These are phyloP conservation scores for Platanus orientalis DNA, from an alignment of 164 flowering plant genomes.

Conservation along the genomic window DNA sequence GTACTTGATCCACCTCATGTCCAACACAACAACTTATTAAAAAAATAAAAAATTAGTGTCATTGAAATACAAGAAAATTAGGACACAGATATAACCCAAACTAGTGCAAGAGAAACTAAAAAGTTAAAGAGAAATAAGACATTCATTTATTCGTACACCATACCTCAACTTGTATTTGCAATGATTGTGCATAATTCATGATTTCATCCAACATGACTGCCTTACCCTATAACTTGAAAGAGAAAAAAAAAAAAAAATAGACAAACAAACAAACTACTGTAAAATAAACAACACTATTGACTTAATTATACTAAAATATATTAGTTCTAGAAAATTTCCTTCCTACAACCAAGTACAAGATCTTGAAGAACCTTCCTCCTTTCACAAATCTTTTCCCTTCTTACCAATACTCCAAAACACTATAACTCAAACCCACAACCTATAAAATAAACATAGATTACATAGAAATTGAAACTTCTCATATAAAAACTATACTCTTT, in stretches of 20 bases:
- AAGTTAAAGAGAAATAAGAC: neutral
- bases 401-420: constrained; percentile 38
- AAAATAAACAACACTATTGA: constrained; percentile 1
- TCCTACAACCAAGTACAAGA: constrained; percentile 96
- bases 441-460: neutral
- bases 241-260: too few species aligned
- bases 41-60: too few species aligned
- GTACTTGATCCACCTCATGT: too few species aligned
- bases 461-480: neutral
- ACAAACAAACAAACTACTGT: too few species aligned
- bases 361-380: constrained; percentile 99
- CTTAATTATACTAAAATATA: neutral
- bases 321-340: constrained; percentile 42
- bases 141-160: neutral
- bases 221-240: constrained; percentile 93
- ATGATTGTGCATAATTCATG: constrained; percentile 91
- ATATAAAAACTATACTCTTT: constrained; percentile 56
- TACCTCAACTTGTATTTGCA: constrained; percentile 98
- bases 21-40: too few species aligned
- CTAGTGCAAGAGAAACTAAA: neutral
- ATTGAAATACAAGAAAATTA: neutral
- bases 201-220: constrained; percentile 99
- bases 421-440: neutral
- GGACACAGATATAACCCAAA: neutral
- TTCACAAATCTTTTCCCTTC: constrained; percentile 95